Evolutionary conservation across 768 basidiomycete genomes (phyloP).

Genomic region (Mycena galericulata): DNA sequence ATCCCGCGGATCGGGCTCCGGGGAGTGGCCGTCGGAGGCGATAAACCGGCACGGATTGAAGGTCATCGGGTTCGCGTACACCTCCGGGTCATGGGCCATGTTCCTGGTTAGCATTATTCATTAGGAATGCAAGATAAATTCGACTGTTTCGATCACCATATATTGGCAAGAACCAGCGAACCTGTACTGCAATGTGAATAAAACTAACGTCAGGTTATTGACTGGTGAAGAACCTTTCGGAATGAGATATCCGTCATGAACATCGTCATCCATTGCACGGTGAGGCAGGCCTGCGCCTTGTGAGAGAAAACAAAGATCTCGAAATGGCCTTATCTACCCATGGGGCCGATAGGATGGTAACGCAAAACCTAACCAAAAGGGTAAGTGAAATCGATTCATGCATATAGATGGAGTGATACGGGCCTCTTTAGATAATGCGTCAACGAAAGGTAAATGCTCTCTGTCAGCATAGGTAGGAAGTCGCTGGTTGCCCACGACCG

Average conservation of each 20-base stretch:
- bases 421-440: conserved; percentile 42
- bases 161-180: conserved; percentile 27
- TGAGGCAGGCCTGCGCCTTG: conserved; percentile 27
- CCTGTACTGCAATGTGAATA: neutral
- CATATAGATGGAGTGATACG: neutral
- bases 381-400: neutral
- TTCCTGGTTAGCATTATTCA: conserved; percentile 1
- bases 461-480: conserved; percentile 43
- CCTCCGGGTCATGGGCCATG: conserved; percentile 28
- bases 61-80: conserved; percentile 25
- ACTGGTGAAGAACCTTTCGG: conserved; percentile 24
- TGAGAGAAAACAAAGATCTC: conserved; percentile 5
- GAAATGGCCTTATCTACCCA: neutral
- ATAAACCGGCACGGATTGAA: conserved; percentile 27
- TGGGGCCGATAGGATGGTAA: conserved; percentile 7
- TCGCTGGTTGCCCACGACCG: conserved; percentile 41
- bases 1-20: conserved; percentile 36
- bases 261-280: conserved; percentile 39
- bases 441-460: conserved; percentile 43
- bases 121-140: no score
- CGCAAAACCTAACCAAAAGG: conserved; percentile 36
- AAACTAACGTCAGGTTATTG: neutral
- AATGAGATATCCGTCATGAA: conserved; percentile 42
- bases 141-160: conserved; percentile 20
- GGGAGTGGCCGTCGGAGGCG: conserved; percentile 1